phyloP scores from a whole-genome alignment of 2,329 filamentous ascomycete genomes.

The Eutypella sp. region DNA sequence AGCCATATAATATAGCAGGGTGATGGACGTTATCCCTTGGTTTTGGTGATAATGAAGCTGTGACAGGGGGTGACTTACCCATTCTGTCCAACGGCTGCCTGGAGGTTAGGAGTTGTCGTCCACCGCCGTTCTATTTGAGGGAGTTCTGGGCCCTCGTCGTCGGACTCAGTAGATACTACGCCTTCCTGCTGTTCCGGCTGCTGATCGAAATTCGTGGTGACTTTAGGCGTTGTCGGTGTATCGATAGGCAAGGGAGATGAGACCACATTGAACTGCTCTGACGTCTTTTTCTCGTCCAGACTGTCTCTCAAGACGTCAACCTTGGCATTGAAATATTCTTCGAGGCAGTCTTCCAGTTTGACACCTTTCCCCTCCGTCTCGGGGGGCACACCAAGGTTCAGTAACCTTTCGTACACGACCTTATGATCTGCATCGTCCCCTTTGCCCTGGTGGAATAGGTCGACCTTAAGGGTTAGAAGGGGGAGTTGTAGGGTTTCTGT shows the following conservation, averaged over 20 bases:
- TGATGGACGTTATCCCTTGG: too few species aligned
- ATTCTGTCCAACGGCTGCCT: too few species aligned
- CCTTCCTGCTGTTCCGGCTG: slow-evolving; percentile 18
- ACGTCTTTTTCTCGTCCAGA: slow-evolving; percentile 43
- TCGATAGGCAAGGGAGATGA: slow-evolving; percentile 21
- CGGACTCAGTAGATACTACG: slow-evolving; percentile 12
- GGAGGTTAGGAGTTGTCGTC: slow-evolving; percentile 20
- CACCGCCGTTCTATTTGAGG: slow-evolving; percentile 29
- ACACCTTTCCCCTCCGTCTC: slow-evolving; percentile 66
- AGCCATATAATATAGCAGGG: too few species aligned
- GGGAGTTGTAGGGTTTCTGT: slow-evolving; percentile 85
- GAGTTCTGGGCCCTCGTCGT: slow-evolving; percentile 11
- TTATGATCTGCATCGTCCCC: slow-evolving; percentile 87
- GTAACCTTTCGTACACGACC: slow-evolving; percentile 82
- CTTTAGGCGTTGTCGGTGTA: slow-evolving; percentile 20
- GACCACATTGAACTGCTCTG: slow-evolving; percentile 29
- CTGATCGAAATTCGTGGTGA: slow-evolving; percentile 31
- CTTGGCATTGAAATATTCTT: slow-evolving; percentile 90
- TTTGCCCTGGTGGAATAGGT: slow-evolving; percentile 88
- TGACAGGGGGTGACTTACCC: too few species aligned
- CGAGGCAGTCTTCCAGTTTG: slow-evolving; percentile 84
- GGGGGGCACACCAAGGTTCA: slow-evolving; percentile 85
- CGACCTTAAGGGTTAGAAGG: slow-evolving; percentile 84
- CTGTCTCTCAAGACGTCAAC: slow-evolving; percentile 82
- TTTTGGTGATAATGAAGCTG: too few species aligned